Percentiles rank a stretch among this genome's conserved stretches.
Evolutionary conservation across 192 early-diverging fungal species (phyloP).

Genomic region (Rhizoclosmatium globosum): DNA sequence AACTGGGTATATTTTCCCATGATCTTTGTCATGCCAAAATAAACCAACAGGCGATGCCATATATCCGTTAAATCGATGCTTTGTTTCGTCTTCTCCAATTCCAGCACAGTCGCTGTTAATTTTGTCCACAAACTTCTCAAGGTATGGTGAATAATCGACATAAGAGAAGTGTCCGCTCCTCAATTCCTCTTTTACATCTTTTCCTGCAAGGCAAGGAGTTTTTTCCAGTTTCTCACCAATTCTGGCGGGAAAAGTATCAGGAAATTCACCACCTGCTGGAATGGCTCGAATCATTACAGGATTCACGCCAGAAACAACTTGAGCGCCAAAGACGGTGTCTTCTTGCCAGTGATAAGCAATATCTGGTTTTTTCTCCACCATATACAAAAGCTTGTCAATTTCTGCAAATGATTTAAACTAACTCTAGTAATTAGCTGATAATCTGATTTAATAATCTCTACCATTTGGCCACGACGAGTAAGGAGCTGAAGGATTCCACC

Average conservation of each 20-base stretch:
- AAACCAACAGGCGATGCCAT: constrained; percentile 15
- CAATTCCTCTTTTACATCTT: constrained; percentile 4
- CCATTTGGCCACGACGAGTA: too few species aligned
- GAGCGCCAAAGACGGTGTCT: constrained; percentile 20
- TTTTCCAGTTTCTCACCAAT: not conserved
- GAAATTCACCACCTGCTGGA: not conserved
- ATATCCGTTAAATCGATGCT: not conserved
- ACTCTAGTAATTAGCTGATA: not conserved
- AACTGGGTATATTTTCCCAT: not conserved
- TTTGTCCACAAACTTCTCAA: not conserved
- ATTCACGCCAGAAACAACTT: constrained; percentile 14
- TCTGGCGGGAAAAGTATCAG: not conserved
- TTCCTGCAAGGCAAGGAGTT: not conserved
- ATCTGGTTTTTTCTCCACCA: not conserved
- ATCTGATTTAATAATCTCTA: too few species aligned
- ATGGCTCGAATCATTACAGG: constrained; percentile 12
- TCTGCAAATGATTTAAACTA: not conserved
- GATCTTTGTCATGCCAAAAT: constrained; percentile 21
- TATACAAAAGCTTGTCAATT: not conserved
- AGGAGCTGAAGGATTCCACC: too few species aligned
- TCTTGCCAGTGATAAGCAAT: constrained; percentile 1
- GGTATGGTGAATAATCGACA: constrained; percentile 2
- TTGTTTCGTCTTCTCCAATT: not conserved
- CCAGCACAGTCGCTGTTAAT: not conserved
- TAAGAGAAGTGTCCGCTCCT: not conserved